phyloP scores from a whole-genome alignment of 2,329 filamentous ascomycete species.

The Knufia fluminis region DNA sequence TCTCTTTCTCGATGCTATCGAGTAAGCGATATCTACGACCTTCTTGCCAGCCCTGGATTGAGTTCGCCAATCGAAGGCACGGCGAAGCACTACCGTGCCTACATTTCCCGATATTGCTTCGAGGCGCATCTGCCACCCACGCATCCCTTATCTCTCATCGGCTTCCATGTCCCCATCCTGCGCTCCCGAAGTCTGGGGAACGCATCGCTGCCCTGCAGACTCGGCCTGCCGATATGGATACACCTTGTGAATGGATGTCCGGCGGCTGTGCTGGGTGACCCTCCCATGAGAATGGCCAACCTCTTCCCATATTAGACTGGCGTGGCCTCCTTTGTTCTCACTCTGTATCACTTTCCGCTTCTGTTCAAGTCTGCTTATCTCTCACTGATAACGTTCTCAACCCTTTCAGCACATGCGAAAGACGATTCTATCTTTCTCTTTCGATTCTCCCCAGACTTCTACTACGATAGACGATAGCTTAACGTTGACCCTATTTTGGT shows the following conservation, averaged over 20 bases:
- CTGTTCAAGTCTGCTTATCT: conserved; percentile 14
- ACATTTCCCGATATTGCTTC: neutral
- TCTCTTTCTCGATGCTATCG: conserved; percentile 17
- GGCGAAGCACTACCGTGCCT: neutral
- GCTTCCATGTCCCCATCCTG: neutral
- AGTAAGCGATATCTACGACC: neutral
- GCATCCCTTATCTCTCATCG: neutral
- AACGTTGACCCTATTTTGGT: conserved; percentile 10
- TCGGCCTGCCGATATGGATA: neutral
- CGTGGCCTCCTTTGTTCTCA: neutral
- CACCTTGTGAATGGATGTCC: neutral
- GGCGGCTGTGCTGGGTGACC: neutral
- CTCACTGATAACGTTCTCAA: conserved; percentile 16
- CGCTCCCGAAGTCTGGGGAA: neutral
- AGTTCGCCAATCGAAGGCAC: neutral
- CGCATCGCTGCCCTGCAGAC: neutral
- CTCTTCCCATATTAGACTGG: neutral
- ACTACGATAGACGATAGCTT: conserved; percentile 8
- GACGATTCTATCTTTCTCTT: conserved; percentile 7
- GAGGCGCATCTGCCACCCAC: neutral
- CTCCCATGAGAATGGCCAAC: neutral
- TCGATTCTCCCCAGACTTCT: neutral
- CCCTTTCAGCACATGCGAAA: conserved; percentile 16
- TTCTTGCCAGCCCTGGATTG: neutral
- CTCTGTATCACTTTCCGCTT: neutral